Evolutionary conservation across 352 stramenopile species (phyloP).

Genomic region (Albugo laibachii): DNA sequence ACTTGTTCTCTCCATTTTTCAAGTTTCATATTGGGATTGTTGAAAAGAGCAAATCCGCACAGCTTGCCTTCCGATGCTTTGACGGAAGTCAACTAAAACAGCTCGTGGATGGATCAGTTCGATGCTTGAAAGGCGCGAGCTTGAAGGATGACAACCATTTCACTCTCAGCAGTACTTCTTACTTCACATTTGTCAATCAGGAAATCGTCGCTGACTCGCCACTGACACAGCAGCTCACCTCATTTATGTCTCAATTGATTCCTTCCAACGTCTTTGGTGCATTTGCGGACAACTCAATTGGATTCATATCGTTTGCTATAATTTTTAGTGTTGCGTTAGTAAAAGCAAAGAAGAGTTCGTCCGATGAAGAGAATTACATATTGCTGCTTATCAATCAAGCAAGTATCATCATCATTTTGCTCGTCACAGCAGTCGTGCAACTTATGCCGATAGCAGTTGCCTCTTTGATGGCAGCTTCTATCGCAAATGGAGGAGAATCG

Average conservation of each 20-base stretch:
- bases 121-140: constrained; percentile 9
- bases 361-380: constrained; percentile 2
- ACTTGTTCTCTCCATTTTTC: constrained; percentile 15
- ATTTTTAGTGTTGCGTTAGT: constrained; percentile 16
- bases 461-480: constrained; percentile 4
- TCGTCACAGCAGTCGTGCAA: constrained; percentile 21
- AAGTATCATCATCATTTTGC: constrained; percentile 19
- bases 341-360: constrained; percentile 1
- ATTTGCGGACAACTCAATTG: constrained; percentile 16
- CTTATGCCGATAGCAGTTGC: constrained; percentile 9
- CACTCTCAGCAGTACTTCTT: too few species aligned
- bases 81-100: neutral
- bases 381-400: constrained; percentile 18
- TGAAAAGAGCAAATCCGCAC: neutral
- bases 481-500: neutral
- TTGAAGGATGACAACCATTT: constrained; percentile 5
- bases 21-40: constrained; percentile 9
- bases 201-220: constrained; percentile 15
- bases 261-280: constrained; percentile 17
- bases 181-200: constrained; percentile 8
- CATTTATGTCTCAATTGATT: constrained; percentile 17
- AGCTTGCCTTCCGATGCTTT: constrained; percentile 8
- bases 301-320: constrained; percentile 29
- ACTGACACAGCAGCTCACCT: constrained; percentile 12
- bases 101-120: neutral